Percentiles rank a stretch among this genome's conserved stretches.
These are phyloP conservation scores for Didymella arachidicola DNA, from an alignment of 2,329 filamentous ascomycete genomes.

Conservation along the genomic window DNA sequence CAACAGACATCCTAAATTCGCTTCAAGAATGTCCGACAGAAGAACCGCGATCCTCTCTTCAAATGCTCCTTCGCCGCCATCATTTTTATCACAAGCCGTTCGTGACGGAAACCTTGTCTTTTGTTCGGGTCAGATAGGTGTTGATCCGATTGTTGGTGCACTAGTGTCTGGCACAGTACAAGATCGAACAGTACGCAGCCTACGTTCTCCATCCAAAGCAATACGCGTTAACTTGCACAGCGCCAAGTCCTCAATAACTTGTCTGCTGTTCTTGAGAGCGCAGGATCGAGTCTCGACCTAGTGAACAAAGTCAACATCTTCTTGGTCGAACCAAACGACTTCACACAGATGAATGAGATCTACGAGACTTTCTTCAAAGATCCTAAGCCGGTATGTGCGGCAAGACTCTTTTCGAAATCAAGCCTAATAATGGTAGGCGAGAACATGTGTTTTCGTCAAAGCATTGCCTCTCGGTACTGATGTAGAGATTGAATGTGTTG, in stretches of 20 bases:
- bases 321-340: slow-evolving; percentile 70
- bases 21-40: slow-evolving; percentile 4
- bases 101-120: slow-evolving; percentile 69
- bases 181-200: slow-evolving; percentile 55
- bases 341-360: slow-evolving; percentile 65
- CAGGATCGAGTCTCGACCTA: slow-evolving; percentile 66
- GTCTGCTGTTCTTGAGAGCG: slow-evolving; percentile 63
- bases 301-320: slow-evolving; percentile 74
- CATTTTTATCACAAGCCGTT: slow-evolving; percentile 58
- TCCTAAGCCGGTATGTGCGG: slow-evolving; percentile 13
- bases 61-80: slow-evolving; percentile 15
- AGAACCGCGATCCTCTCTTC: slow-evolving; percentile 12
- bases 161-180: slow-evolving; percentile 65
- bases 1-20: neutral
- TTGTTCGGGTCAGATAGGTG: slow-evolving; percentile 70
- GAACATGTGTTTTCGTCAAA: slow-evolving; percentile 30
- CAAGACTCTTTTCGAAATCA: neutral
- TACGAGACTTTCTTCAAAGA: slow-evolving; percentile 60
- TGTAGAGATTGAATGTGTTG: slow-evolving; percentile 27
- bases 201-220: neutral
- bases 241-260: slow-evolving; percentile 14
- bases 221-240: neutral
- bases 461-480: slow-evolving; percentile 29
- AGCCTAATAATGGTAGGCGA: slow-evolving; percentile 6
- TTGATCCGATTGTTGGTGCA: slow-evolving; percentile 62